Conservation (phyloP, 176 grass and related monocot species). For the Aechmea fasciata region DNA sequence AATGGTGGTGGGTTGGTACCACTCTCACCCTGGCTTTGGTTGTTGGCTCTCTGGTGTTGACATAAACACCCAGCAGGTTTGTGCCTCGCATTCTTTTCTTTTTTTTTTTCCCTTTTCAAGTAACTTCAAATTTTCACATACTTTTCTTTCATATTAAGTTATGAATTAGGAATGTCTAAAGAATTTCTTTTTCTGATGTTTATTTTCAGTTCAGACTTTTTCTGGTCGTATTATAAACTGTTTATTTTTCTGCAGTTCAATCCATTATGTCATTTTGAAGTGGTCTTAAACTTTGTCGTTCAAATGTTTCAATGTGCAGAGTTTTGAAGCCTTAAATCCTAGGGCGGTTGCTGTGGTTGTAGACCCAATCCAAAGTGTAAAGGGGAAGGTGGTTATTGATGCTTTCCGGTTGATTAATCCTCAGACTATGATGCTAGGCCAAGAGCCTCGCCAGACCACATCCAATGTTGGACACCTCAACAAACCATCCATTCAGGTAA, state of each 20-base stretch:
- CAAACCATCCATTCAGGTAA: constrained; percentile 96
- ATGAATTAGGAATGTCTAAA: not conserved
- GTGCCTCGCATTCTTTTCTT: not conserved
- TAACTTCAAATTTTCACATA: not conserved
- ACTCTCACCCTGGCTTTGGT: constrained; percentile 96
- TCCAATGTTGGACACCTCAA: constrained; percentile 99
- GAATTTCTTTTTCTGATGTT: not conserved
- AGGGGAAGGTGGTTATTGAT: constrained; percentile 98
- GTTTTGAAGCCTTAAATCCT: constrained; percentile 94
- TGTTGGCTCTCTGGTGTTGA: constrained; percentile 96
- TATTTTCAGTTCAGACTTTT: too few relatives aligned
- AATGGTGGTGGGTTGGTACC: constrained; percentile 99
- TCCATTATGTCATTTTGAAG: too few relatives aligned
- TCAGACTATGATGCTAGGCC: constrained; percentile 99
- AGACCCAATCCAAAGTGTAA: constrained; percentile 97
- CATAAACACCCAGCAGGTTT: constrained; percentile 97
- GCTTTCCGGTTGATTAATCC: constrained; percentile 97
- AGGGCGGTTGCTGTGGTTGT: constrained; percentile 95
- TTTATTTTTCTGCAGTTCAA: too few relatives aligned
- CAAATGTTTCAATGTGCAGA: constrained; percentile 42
- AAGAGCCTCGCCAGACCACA: constrained; percentile 91
- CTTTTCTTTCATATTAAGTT: not conserved
- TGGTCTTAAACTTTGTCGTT: not conserved
- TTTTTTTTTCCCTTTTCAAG: not conserved
- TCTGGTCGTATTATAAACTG: too few relatives aligned